These are phyloP conservation scores for Prunus dulcis DNA, from an alignment of 306 rosid genomes.

Conservation along the genomic window DNA sequence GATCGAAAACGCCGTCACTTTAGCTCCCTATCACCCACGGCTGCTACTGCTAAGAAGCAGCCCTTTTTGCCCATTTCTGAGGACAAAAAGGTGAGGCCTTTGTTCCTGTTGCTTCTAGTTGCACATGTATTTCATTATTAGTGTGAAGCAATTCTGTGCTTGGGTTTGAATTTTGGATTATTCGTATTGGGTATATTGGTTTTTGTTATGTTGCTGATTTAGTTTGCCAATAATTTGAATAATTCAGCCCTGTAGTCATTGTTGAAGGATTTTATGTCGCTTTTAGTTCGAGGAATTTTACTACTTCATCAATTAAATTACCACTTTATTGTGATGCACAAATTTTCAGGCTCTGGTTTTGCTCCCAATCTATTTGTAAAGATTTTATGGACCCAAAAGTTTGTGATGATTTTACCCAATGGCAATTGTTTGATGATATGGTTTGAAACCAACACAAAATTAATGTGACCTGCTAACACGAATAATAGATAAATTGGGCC, in stretches of 20 bases:
- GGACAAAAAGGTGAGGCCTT: conserved; percentile 78
- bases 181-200: not conserved
- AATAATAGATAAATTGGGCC: not conserved
- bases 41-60: conserved; percentile 64
- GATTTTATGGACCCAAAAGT: not conserved
- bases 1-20: conserved; percentile 95
- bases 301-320: not conserved
- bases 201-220: not conserved
- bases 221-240: not conserved
- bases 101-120: not conserved
- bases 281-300: not conserved
- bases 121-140: conserved; percentile 10
- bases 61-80: conserved; percentile 70
- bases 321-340: not conserved
- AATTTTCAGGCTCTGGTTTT: not conserved
- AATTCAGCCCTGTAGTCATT: not conserved
- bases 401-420: not conserved
- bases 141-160: conserved; percentile 1
- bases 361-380: not conserved
- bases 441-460: not conserved
- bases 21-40: conserved; percentile 76
- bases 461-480: not conserved
- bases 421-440: not conserved
- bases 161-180: not conserved
- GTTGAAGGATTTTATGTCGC: not conserved